Evolutionary conservation across 2,329 filamentous ascomycete genomes (phyloP), one percentile per base, ranked within the genome.

Genomic region (Diaporthe sp.): DNA sequence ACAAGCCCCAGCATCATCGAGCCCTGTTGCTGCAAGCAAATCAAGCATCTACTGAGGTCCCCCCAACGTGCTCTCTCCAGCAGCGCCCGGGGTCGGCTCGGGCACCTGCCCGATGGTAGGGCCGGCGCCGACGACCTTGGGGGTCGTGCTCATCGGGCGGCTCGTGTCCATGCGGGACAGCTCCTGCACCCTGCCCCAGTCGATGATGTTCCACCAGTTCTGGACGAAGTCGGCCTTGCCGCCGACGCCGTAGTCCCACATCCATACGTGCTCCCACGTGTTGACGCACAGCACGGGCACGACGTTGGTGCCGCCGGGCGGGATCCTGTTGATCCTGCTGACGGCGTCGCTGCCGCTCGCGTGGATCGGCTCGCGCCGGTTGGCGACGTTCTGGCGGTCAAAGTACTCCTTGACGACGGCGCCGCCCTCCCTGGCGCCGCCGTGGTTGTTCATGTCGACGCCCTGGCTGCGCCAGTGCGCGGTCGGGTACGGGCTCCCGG

Each of bases 201-300:
- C 92, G 79, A 99, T 93, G 72, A 87, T 88, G 69, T 94, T 86
- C 97, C 97, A 99, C 96, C 96, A 98, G 57, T 89, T 88, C 82
- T 94, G 90, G 72, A 96, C 88, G 83, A 91, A 99, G 71, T 87
- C 85, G 72, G 88, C 87, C 91, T 98, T 99, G 68, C 95, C 95
- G 59, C 87, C 88, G 42, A 92, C 82, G 70, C 91, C 91, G 84
- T 94, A 98, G 83, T 98, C 95, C 73, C 91, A 90, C 83, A 98
- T 86, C 91, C 94, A 99, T 12, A 94, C 93, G 85, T 98, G 97
- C 87, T 98, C 93, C 97, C 97, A 99, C 7, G 95, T 98, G 86
- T 95, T 98, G 76, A 98, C 90, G 83, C 96, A 98, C 80, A 99
- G 87, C 76, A 98, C 88, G 17, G 96, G 96, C 74, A 92, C 88